Conservation (phyloP, 768 basidiomycete species). For the Collybiopsis luxurians region DNA sequence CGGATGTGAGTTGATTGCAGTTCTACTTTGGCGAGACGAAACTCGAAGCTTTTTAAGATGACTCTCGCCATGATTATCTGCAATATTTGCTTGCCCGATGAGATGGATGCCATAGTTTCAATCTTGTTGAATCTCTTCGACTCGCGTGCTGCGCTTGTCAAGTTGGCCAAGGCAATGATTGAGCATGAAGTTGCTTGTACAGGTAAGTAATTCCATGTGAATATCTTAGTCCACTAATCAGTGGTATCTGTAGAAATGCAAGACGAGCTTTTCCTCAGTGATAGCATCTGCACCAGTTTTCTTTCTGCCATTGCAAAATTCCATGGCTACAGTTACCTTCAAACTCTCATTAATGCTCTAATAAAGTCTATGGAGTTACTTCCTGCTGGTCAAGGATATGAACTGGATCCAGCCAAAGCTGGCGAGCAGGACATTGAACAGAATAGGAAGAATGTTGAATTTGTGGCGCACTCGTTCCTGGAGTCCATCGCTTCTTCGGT, state of each 20-base stretch:
- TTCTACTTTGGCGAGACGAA: too few relatives aligned
- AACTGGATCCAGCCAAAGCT: constrained; percentile 68
- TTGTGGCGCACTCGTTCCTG: constrained; percentile 74
- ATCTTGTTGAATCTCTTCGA: constrained; percentile 87
- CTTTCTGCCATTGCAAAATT: constrained; percentile 82
- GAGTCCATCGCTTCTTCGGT: constrained; percentile 71
- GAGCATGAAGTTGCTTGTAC: constrained; percentile 80
- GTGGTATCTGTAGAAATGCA: constrained; percentile 56
- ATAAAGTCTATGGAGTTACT: constrained; percentile 71
- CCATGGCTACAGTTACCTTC: constrained; percentile 92
- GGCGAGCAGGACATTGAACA: constrained; percentile 57
- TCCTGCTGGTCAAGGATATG: constrained; percentile 73
- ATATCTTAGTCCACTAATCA: not conserved
- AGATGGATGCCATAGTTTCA: constrained; percentile 82
- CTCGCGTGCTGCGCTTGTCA: constrained; percentile 66
- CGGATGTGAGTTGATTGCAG: constrained; percentile 50
- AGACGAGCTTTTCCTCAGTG: constrained; percentile 77
- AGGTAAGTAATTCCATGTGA: constrained; percentile 43
- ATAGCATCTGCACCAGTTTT: constrained; percentile 82
- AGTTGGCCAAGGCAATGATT: constrained; percentile 78
- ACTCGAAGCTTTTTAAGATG: constrained; percentile 49
- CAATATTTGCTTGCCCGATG: constrained; percentile 75
- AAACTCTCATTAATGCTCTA: constrained; percentile 72
- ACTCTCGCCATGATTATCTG: constrained; percentile 81
- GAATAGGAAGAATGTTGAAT: constrained; percentile 70